phyloP scores from a whole-genome alignment of 2,329 filamentous ascomycete species.

The Talaromyces atroroseus region DNA sequence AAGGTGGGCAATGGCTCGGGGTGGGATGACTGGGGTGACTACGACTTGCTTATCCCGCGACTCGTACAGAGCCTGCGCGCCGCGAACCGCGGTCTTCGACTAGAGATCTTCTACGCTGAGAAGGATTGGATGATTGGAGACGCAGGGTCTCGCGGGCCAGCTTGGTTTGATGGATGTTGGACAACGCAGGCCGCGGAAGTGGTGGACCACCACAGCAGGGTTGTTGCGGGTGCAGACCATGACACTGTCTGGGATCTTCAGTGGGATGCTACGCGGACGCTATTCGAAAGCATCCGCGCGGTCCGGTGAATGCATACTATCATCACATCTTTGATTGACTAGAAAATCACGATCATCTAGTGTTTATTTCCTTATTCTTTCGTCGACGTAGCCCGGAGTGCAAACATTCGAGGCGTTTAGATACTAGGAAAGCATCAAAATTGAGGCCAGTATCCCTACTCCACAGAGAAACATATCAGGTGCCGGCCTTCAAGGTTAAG shows the following conservation, averaged over 20 bases:
- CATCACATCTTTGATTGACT: too few species aligned
- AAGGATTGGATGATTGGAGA: neutral
- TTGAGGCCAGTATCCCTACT: too few species aligned
- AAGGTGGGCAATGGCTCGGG: neutral
- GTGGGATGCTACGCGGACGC: neutral
- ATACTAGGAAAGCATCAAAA: too few species aligned
- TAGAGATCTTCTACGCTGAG: neutral
- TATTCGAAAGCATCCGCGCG: too few species aligned
- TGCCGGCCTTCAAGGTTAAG: too few species aligned
- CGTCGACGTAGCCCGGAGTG: too few species aligned
- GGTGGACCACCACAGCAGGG: neutral
- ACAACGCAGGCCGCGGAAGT: neutral
- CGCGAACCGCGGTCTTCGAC: neutral
- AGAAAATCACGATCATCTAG: too few species aligned
- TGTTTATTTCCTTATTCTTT: too few species aligned
- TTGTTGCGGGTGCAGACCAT: neutral
- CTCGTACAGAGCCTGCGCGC: neutral
- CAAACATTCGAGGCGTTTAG: too few species aligned
- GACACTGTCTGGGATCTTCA: neutral
- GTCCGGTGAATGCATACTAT: too few species aligned
- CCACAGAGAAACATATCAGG: too few species aligned
- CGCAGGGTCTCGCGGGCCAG: neutral
- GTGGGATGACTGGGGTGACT: neutral
- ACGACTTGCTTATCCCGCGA: neutral
- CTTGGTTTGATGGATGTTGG: neutral